phyloP scores from a whole-genome alignment of 805 yeast species.

The Myxozyma neotropica region DNA sequence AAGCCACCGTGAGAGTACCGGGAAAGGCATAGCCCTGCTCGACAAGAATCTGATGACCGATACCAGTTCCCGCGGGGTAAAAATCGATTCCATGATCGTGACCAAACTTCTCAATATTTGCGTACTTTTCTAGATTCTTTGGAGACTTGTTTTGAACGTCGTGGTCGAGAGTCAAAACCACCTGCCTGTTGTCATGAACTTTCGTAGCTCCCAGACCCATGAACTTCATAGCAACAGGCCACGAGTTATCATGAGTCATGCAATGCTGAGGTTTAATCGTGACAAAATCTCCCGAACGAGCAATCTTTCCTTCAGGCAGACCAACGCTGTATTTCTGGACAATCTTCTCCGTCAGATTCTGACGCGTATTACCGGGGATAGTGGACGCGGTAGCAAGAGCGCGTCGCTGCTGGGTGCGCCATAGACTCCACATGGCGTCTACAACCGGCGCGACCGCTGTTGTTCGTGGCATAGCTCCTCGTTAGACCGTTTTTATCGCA shows the following conservation, averaged over 20 bases:
- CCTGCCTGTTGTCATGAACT: constrained; percentile 83
- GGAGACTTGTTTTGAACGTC: constrained; percentile 94
- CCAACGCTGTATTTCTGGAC: constrained; percentile 93
- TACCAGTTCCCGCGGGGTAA: constrained; percentile 98
- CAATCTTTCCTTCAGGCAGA: constrained; percentile 70
- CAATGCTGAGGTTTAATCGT: constrained; percentile 94
- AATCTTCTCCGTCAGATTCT: constrained; percentile 92
- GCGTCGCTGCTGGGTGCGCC: constrained; percentile 14
- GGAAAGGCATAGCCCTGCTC: constrained; percentile 99
- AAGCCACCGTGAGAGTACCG: constrained; percentile 87
- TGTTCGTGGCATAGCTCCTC: constrained; percentile 10
- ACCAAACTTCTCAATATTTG: constrained; percentile 87
- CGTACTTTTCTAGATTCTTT: constrained; percentile 83
- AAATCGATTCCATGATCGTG: constrained; percentile 89
- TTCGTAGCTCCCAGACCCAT: constrained; percentile 89
- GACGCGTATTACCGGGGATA: constrained; percentile 43
- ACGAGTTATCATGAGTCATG: constrained; percentile 98
- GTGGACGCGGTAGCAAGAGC: constrained; percentile 20
- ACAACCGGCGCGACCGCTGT: constrained; percentile 5
- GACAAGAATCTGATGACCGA: constrained; percentile 98
- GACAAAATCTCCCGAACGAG: constrained; percentile 90
- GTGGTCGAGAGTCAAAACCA: constrained; percentile 95
- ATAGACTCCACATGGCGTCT: constrained; percentile 8
- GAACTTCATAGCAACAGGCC: constrained; percentile 98
- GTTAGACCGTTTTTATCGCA: neutral